Percentiles rank a stretch among this genome's conserved stretches.
phyloP scores from a whole-genome alignment of 768 basidiomycete species.

The Podaxis sp. region DNA sequence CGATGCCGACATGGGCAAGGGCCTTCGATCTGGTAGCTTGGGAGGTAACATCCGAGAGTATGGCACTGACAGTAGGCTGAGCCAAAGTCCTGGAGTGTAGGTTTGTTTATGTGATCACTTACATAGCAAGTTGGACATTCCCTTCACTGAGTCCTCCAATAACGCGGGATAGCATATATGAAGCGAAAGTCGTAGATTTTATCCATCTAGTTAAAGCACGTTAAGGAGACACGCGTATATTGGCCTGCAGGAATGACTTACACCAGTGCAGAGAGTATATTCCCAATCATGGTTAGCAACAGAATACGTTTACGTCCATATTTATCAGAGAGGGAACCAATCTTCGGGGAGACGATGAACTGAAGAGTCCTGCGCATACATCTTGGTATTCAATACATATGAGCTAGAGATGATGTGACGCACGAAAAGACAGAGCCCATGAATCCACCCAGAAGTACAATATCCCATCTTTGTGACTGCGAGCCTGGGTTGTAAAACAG shows the following conservation, averaged over 20 bases:
- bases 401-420: conserved; percentile 29
- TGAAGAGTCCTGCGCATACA: conserved; percentile 63
- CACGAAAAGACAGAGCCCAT: conserved; percentile 95
- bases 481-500: conserved; percentile 56
- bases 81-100: neutral
- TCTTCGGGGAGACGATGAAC: conserved; percentile 78
- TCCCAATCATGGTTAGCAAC: conserved; percentile 87
- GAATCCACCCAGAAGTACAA: conserved; percentile 89
- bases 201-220: conserved; percentile 62
- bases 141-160: conserved; percentile 95
- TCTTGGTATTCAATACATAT: conserved; percentile 25
- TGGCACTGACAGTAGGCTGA: conserved; percentile 55
- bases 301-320: conserved; percentile 87
- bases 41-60: conserved; percentile 88
- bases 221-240: neutral
- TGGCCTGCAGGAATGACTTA: conserved; percentile 38
- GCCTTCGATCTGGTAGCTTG: conserved; percentile 78
- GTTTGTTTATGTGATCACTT: conserved; percentile 26
- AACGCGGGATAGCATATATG: conserved; percentile 85
- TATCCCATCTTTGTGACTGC: conserved; percentile 84
- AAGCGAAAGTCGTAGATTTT: conserved; percentile 84
- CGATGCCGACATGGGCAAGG: conserved; percentile 91
- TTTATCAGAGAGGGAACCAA: conserved; percentile 83
- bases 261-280: conserved; percentile 86
- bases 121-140: conserved; percentile 96